Evolutionary conservation across 164 flowering plant genomes (phyloP).

Genomic region (Brasenia schreberi): DNA sequence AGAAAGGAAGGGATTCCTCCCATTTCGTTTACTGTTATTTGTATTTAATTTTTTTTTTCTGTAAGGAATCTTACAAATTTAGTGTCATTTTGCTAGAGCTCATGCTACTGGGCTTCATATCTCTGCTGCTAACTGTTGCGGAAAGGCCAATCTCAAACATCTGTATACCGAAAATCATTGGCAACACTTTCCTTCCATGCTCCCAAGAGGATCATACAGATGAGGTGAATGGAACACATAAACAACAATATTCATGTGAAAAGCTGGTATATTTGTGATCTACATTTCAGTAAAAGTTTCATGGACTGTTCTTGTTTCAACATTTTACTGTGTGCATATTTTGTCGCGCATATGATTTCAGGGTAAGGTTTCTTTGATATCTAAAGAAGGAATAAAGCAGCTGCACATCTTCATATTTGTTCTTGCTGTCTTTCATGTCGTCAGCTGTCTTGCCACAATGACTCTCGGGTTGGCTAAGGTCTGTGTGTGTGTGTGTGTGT

Average conservation of each 20-base stretch:
- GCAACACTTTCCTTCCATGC: conserved; percentile 46
- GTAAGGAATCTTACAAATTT: not conserved
- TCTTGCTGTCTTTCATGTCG: conserved; percentile 48
- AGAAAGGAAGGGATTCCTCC: too few relatives aligned
- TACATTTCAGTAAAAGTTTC: too few relatives aligned
- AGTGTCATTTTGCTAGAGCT: conserved; percentile 24
- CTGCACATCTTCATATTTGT: conserved; percentile 74
- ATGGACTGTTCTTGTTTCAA: not conserved
- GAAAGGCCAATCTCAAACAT: conserved; percentile 29
- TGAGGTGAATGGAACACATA: not conserved
- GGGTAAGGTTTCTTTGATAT: conserved; percentile 52
- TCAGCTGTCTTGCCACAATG: conserved; percentile 43
- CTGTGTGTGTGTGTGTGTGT: not conserved
- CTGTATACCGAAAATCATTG: conserved; percentile 26
- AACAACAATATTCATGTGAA: not conserved
- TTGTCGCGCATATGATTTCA: conserved; percentile 10
- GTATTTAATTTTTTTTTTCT: not conserved
- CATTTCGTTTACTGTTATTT: too few relatives aligned
- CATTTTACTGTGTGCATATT: too few relatives aligned
- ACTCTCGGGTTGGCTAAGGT: conserved; percentile 55
- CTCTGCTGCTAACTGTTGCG: conserved; percentile 37
- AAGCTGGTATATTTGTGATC: not conserved
- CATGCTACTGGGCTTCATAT: conserved; percentile 71
- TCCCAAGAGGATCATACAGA: not conserved
- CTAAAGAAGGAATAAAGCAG: conserved; percentile 53